Evolutionary conservation across 768 basidiomycete species (phyloP).

Genomic region (Russula sp.): DNA sequence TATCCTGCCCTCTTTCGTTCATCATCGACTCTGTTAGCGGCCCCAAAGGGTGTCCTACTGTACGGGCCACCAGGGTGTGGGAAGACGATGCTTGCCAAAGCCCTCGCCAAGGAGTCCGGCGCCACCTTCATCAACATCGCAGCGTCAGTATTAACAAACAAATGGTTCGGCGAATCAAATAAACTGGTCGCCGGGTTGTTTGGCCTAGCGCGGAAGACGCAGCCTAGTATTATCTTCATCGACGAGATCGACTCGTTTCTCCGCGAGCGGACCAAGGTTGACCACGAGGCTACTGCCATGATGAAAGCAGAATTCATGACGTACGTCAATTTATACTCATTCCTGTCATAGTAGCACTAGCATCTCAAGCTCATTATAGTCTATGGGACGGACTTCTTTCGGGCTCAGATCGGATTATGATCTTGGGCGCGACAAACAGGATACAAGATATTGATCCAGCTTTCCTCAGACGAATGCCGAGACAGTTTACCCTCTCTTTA

Average conservation of each 20-base stretch:
- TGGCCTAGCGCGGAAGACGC: constrained; percentile 87
- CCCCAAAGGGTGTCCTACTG: constrained; percentile 94
- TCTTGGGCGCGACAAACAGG: constrained; percentile 93
- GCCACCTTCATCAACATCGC: constrained; percentile 85
- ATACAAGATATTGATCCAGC: constrained; percentile 89
- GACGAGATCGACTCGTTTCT: constrained; percentile 98
- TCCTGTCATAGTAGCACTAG: background rate
- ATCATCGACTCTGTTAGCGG: constrained; percentile 76
- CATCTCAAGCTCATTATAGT: constrained; percentile 40
- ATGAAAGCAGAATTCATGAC: constrained; percentile 98
- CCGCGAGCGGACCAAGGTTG: constrained; percentile 78
- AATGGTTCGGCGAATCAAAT: constrained; percentile 89
- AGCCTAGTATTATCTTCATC: constrained; percentile 97
- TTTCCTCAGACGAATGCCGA: constrained; percentile 95
- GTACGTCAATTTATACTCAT: constrained; percentile 43
- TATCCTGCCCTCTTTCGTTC: constrained; percentile 86
- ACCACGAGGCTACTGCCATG: constrained; percentile 98
- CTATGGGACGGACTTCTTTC: constrained; percentile 95
- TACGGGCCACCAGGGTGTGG: constrained; percentile 98
- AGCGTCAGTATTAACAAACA: constrained; percentile 68
- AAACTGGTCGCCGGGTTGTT: constrained; percentile 95
- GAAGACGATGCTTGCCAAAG: constrained; percentile 99
- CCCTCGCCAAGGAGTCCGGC: constrained; percentile 93
- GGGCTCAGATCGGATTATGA: constrained; percentile 74
- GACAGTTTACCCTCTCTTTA: constrained; percentile 82